These are phyloP conservation scores for Fomitopsis pulvina DNA, from an alignment of 768 basidiomycete genomes.

Conservation along the genomic window DNA sequence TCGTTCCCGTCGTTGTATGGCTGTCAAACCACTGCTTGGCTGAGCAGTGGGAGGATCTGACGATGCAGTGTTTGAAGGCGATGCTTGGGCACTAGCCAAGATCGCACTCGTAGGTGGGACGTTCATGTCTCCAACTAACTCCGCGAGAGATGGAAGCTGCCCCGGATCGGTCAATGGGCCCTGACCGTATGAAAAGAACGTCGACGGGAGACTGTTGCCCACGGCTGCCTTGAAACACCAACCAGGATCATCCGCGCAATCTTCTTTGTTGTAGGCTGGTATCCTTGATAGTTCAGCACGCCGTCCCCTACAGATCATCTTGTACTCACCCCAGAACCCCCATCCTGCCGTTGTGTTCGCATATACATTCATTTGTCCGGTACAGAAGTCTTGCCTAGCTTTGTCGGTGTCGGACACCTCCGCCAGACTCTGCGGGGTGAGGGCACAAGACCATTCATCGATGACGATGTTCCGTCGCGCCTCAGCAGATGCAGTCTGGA, in stretches of 20 bases:
- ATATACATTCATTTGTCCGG: slow-evolving; percentile 53
- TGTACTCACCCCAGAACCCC: slow-evolving; percentile 59
- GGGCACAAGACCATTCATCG: slow-evolving; percentile 47
- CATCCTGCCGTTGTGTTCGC: slow-evolving; percentile 52
- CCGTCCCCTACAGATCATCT: background rate
- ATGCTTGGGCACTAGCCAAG: background rate
- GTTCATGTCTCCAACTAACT: slow-evolving; percentile 14
- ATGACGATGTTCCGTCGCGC: slow-evolving; percentile 39
- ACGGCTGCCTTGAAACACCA: slow-evolving; percentile 69
- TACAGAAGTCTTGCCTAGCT: slow-evolving; percentile 47
- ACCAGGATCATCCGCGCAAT: slow-evolving; percentile 47
- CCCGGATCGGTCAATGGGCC: slow-evolving; percentile 17
- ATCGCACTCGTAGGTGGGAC: slow-evolving; percentile 10
- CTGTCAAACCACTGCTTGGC: background rate
- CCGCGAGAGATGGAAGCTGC: slow-evolving; percentile 18
- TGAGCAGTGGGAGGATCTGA: background rate
- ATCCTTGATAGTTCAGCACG: background rate
- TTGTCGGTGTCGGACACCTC: slow-evolving; percentile 36
- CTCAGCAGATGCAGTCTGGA: slow-evolving; percentile 23
- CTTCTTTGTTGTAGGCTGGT: slow-evolving; percentile 55
- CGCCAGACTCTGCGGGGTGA: slow-evolving; percentile 42
- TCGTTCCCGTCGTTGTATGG: background rate
- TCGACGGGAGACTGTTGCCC: slow-evolving; percentile 46
- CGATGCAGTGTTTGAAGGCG: background rate
- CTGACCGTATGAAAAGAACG: slow-evolving; percentile 48